Percentiles rank a stretch among this genome's conserved stretches.
Evolutionary conservation across 1,139 yeast genomes (phyloP).

Genomic region (Waltiozyma sp.): DNA sequence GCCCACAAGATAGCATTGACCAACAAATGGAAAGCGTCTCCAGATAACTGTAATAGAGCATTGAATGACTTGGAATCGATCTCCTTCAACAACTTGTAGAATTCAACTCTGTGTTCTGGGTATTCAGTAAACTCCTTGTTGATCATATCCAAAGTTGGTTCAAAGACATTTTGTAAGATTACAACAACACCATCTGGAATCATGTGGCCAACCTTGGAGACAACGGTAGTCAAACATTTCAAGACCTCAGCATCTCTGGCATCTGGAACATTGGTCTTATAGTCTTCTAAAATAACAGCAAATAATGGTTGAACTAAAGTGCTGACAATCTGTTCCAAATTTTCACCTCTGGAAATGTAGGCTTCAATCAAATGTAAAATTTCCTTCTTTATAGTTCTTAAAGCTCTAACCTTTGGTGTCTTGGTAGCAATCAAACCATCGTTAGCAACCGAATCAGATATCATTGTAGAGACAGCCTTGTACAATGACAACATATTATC

Average conservation of each 20-base stretch:
- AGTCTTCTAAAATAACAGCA: constrained; percentile 82
- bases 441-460: constrained; percentile 64
- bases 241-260: constrained; percentile 97
- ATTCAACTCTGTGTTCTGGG: constrained; percentile 96
- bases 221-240: constrained; percentile 88
- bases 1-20: constrained; percentile 97
- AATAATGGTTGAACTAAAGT: constrained; percentile 79
- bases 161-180: constrained; percentile 85
- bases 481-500: constrained; percentile 85
- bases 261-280: constrained; percentile 80
- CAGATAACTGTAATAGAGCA: constrained; percentile 80
- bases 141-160: constrained; percentile 90
- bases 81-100: constrained; percentile 78
- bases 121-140: constrained; percentile 90
- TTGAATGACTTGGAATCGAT: constrained; percentile 79
- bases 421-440: constrained; percentile 86
- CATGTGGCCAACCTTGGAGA: constrained; percentile 74
- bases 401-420: constrained; percentile 90
- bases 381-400: constrained; percentile 94
- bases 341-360: constrained; percentile 78
- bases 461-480: constrained; percentile 83
- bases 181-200: constrained; percentile 86
- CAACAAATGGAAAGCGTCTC: constrained; percentile 83
- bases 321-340: constrained; percentile 74
- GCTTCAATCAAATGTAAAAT: constrained; percentile 82